Base-by-base conservation (phyloP, 768 basidiomycete species). In the Suillus hirtellus region DNA sequence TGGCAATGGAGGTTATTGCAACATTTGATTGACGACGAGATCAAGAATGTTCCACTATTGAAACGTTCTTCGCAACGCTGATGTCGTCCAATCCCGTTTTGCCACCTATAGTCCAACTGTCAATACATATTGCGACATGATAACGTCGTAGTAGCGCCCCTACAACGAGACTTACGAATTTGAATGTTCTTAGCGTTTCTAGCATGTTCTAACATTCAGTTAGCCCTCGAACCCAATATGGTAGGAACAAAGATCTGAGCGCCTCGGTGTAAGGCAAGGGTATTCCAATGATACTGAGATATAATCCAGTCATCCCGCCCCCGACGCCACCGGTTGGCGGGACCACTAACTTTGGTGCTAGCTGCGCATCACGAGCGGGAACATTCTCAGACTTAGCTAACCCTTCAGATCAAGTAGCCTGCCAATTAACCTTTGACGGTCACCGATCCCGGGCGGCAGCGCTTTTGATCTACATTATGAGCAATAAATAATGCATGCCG, bases 271-370 rank as follows among this genome's bases (percentile, higher is more conserved):
- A 6, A 3, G 31, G 6, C 5, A 31, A 6, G 31, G 31, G 31
- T 31, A 31, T 6, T 7, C 55, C 14, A 40, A 21, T 38, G 17
- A 17, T 31, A 31, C 31, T 6, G 31, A 31, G 6, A 31, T 31
- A 31, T 7, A 6, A 31, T 31, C 6, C 31, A 31, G 31, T 31
- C 1, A 1, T 7, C 55, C 55, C 55, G 55, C 55, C 24, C 55
- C 55, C 55, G 55, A 42, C 55, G 55, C 55, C 55, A 58, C 55
- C 55, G 55, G 55, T 27, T 27, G 55, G 55, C 55, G 55, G 55
- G 55, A 40, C 24, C 21, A 40, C 55, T 56, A 17, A 27, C 15
- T 40, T 38, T 40, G 55, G 24, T 11, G 24, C 38, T 27, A 58
- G 55, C 55, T 40, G 55, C 55, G 55, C 53, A 21, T 34, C 55